These are phyloP conservation scores for Thalia dealbata DNA, from an alignment of 176 grass and related monocot genomes.

Conservation along the genomic window DNA sequence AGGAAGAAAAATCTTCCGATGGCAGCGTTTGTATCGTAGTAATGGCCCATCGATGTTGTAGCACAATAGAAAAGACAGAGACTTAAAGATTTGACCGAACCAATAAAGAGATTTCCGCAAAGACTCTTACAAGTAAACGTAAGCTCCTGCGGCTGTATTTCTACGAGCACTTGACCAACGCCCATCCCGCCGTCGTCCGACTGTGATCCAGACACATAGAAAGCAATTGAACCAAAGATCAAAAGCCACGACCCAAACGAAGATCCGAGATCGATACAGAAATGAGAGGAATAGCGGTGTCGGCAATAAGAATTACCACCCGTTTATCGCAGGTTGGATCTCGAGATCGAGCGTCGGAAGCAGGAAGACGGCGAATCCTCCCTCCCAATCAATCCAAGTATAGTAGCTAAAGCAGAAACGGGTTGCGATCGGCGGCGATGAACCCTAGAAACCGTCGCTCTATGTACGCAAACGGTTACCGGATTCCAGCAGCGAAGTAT, in stretches of 20 bases:
- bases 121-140: slow-evolving; percentile 68
- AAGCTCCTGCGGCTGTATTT: slow-evolving; percentile 80
- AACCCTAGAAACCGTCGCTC: slow-evolving; percentile 7
- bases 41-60: background rate
- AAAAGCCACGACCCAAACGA: background rate
- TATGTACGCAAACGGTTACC: background rate
- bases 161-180: slow-evolving; percentile 72
- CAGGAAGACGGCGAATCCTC: background rate
- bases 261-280: background rate
- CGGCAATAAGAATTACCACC: background rate
- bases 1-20: background rate
- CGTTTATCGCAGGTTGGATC: background rate
- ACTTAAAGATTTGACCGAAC: background rate
- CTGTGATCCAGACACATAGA: background rate
- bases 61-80: slow-evolving; percentile 3
- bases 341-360: background rate
- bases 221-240: background rate
- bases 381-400: background rate
- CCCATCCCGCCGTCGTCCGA: background rate
- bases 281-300: background rate
- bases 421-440: background rate
- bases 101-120: background rate
- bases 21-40: background rate
- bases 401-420: background rate
- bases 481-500: background rate